These are phyloP conservation scores for Penicillium soppii DNA, from an alignment of 495 filamentous ascomycete species.

Conservation along the genomic window DNA sequence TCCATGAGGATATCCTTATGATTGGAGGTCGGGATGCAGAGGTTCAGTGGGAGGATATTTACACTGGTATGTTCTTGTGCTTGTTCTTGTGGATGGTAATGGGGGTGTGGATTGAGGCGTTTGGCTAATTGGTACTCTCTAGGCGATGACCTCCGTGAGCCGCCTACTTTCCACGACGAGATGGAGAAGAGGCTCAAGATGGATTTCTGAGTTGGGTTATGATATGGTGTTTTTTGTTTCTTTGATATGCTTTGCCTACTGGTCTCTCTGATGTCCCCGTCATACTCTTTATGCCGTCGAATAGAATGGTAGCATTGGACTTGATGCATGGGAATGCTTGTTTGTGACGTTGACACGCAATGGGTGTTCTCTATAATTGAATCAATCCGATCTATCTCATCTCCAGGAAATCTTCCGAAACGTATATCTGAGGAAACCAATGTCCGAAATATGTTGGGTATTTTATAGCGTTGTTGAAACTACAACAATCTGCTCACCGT, in stretches of 20 bases:
- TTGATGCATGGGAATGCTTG: neutral
- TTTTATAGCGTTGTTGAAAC: no score
- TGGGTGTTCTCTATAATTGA: neutral
- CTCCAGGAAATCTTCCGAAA: no score
- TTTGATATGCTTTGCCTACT: constrained; percentile 26
- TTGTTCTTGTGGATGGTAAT: no score
- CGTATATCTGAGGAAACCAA: no score
- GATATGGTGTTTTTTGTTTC: constrained; percentile 18
- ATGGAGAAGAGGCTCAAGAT: constrained; percentile 87
- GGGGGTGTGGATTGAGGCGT: neutral
- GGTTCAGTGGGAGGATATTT: constrained; percentile 91
- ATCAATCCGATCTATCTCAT: constrained; percentile 14
- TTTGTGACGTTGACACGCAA: neutral
- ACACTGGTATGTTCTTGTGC: constrained; percentile 43
- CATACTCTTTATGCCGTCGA: constrained; percentile 9
- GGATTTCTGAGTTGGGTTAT: constrained; percentile 53
- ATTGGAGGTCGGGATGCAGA: constrained; percentile 67
- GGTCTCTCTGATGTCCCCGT: constrained; percentile 14
- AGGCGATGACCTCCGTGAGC: constrained; percentile 62
- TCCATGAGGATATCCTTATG: constrained; percentile 78
- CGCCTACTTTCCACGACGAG: constrained; percentile 79
- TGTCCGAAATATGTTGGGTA: no score
- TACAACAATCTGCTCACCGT: no score
- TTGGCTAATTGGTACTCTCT: constrained; percentile 18
- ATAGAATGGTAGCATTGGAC: constrained; percentile 21